phyloP scores from a whole-genome alignment of 345 rosid species.

The Eucalyptus marginata region DNA sequence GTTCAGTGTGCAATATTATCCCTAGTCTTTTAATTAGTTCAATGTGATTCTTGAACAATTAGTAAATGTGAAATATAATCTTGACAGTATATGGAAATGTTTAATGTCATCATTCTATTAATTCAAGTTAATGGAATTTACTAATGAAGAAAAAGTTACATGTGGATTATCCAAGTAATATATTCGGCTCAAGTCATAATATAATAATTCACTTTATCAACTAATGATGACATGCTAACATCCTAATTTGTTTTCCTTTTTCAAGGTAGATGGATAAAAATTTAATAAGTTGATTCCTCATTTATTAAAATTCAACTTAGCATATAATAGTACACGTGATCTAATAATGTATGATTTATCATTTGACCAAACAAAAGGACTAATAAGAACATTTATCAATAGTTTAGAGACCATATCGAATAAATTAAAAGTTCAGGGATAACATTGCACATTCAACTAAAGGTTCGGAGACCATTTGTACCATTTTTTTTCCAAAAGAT shows the following conservation, averaged over 20 bases:
- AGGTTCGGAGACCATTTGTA: background rate
- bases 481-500: background rate
- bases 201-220: background rate
- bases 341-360: background rate
- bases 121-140: background rate
- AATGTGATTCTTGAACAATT: too few species aligned
- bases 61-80: too few species aligned
- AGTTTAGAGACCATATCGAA: accelerated
- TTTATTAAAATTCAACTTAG: background rate
- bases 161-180: background rate
- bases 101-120: background rate
- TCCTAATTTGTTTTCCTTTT: background rate
- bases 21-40: too few species aligned
- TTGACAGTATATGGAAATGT: too few species aligned
- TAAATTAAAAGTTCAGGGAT: background rate
- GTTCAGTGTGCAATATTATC: too few species aligned
- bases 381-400: background rate
- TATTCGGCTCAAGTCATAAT: background rate
- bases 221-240: background rate
- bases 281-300: background rate
- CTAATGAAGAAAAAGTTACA: too few species aligned
- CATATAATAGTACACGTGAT: background rate
- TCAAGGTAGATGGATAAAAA: background rate
- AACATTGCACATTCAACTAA: background rate
- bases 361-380: background rate